Conservation (phyloP, 2,329 filamentous ascomycete species). For the Blastomyces gilchristii region DNA sequence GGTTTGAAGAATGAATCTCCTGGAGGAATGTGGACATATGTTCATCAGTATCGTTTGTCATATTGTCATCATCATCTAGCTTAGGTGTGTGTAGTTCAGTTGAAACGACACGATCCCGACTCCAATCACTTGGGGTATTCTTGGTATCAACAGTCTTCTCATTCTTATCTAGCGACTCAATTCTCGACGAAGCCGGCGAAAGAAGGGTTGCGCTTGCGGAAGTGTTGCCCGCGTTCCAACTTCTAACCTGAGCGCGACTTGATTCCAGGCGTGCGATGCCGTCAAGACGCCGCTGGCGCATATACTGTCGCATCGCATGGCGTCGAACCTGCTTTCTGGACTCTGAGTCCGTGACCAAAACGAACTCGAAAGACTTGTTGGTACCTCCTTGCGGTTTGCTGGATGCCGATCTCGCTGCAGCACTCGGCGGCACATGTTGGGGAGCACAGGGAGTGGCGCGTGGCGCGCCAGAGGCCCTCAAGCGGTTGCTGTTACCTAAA, state of each 20-base stretch:
- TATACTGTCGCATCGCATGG: slow-evolving; percentile 30
- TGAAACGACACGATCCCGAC: slow-evolving; percentile 2
- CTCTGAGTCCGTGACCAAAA: slow-evolving; percentile 25
- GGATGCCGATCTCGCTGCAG: slow-evolving; percentile 5
- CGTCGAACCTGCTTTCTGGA: slow-evolving; percentile 27
- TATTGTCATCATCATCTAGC: neutral
- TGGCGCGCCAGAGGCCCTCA: neutral
- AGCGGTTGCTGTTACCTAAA: neutral
- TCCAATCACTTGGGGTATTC: neutral
- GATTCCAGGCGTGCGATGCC: slow-evolving; percentile 25
- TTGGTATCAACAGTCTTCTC: neutral
- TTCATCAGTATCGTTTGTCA: neutral
- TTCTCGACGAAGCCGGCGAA: slow-evolving; percentile 5
- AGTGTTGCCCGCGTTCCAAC: slow-evolving; percentile 14
- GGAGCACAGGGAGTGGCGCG: slow-evolving; percentile 4
- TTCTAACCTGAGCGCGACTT: slow-evolving; percentile 20
- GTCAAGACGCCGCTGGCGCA: slow-evolving; percentile 26
- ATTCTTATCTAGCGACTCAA: slow-evolving; percentile 11
- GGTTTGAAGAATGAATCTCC: slow-evolving; percentile 12
- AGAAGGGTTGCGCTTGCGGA: neutral
- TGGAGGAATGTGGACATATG: neutral
- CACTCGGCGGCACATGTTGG: neutral
- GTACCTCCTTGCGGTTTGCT: slow-evolving; percentile 12
- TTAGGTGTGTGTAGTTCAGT: neutral
- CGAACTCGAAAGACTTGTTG: slow-evolving; percentile 25